Evolutionary conservation across 2,329 filamentous ascomycete genomes (phyloP), one percentile per base, ranked within the genome.

Genomic region (Fusarium pseudonygamai): DNA sequence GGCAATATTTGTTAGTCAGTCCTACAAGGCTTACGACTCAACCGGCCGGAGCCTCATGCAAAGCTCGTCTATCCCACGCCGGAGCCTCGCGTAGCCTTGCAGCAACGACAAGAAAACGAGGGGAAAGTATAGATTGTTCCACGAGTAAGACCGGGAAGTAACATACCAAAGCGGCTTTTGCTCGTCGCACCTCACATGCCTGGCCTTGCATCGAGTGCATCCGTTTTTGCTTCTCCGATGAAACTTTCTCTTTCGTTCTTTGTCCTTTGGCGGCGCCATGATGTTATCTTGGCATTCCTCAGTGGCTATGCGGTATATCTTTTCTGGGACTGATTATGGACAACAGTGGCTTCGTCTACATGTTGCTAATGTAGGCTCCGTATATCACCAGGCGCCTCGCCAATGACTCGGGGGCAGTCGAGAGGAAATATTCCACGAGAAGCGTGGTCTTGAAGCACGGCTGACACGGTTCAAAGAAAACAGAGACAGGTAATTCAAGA

Each of bases 131-230:
- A 59, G 58, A 49, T 28, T 60, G 60, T 60, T 70, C 45, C 57
- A 59, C 57, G 64, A 63, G 64, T 72, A 60, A 63, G 60, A 59
- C 49, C 47, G 40, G 58, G 56, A 62, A 53, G 46, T 47, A 59
- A 81, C 83, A 75, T 83, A 85, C 84, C 84, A 86, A 46, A 85
- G 78, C 45, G 84, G 84, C 71, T 80, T 84, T 67, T 80, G 80
- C 72, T 86, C 84, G 66, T 86, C 84, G 76, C 84, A 86, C 59
- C 84, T 82, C 57, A 86, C 84, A 71, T 85, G 84, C 71, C 84
- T 69, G 20, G 82, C 60, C 76, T 77, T 75, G 84, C 85, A 78
- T 81, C 83, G 30, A 72, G 76, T 60, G 56, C 82, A 84, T 56
- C 81, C 82, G 60, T 79, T 79, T 67, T 82, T 82, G 74, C 81